phyloP scores from a whole-genome alignment of 441 rosid species.

The Hura crepitans region DNA sequence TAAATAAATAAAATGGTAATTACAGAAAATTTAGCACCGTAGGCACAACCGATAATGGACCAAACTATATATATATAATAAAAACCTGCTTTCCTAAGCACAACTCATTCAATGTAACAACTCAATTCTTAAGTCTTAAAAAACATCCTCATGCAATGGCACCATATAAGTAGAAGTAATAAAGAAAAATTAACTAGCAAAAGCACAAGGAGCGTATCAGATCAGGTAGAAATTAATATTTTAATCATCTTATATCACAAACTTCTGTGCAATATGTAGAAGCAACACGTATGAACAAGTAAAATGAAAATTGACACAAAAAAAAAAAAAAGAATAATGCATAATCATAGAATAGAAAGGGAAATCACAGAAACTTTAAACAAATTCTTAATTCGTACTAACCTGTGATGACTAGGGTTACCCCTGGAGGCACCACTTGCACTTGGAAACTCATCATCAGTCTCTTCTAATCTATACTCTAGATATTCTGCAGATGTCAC shows the following conservation, averaged over 20 bases:
- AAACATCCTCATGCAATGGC: not conserved
- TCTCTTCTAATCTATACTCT: conserved; percentile 79
- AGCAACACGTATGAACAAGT: not conserved
- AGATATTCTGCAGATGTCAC: conserved; percentile 73
- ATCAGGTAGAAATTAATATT: too few relatives aligned
- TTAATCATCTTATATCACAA: too few relatives aligned
- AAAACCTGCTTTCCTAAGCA: not conserved
- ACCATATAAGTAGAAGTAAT: not conserved
- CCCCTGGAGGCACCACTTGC: conserved; percentile 50
- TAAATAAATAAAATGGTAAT: not conserved
- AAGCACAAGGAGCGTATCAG: not conserved
- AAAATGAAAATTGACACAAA: too few relatives aligned
- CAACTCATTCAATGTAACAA: not conserved
- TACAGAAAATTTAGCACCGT: not conserved
- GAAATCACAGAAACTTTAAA: conserved; percentile 3
- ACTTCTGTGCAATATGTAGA: not conserved
- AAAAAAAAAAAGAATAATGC: not conserved
- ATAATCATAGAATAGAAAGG: conserved; percentile 6
- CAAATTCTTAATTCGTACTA: conserved; percentile 23
- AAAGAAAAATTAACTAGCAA: not conserved
- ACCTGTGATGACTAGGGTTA: conserved; percentile 76
- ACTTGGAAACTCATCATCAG: conserved; percentile 66
- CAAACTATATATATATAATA: not conserved
- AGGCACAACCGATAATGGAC: not conserved
- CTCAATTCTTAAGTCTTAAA: not conserved